Base-by-base conservation (phyloP, 306 rosid species). In the Prunus armeniaca region DNA sequence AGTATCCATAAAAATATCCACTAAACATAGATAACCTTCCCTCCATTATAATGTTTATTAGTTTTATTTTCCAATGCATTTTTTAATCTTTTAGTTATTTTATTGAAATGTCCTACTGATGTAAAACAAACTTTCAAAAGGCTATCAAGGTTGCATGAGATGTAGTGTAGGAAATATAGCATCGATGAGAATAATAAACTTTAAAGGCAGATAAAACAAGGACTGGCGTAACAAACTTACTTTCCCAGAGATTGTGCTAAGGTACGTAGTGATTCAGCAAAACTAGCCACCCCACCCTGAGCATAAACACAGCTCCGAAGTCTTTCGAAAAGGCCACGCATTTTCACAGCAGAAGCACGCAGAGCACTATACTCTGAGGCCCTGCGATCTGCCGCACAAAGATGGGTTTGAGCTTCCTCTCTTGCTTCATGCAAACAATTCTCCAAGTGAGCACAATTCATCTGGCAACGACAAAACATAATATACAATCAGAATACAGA, bases 391-490 rank as follows among this genome's bases (percentile, higher is more conserved):
- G 99, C 96, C 30, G 98, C 94, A 84, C 98, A 92, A 77, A 88
- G 96, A 87, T 96, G 97, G 34, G 98, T 92, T 79, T 96, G 99
- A 78, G 98, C 99, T 87, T 96, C 99, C 88, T 96, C 98, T 84
- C 99, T 93, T 65, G 99, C 99, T 78, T 92, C 99, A 54, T 96
- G 98, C 86, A 96, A 83, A 79, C 97, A 92, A 77, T 91, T 96
- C 86, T 96, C 99, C 86, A 96, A 77, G 84, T 92, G 98, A 73
- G 93, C 99, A 86, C 99, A 96, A 81, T 96, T 96, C 98, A 96
- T 88, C 99, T 96, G 91, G 68, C 28, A 71, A 22, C 52, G 24
- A 56, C 58, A 66, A 56, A 41, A 54, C 77, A 79, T 38, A 52
- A 43, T 74, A 41, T 19, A 58, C 7, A 58, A 76, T 83, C 58